Evolutionary conservation across 1,284 basidiomycete genomes (phyloP), one percentile per base, ranked within the genome.

Genomic region (Vanrija sp.): DNA sequence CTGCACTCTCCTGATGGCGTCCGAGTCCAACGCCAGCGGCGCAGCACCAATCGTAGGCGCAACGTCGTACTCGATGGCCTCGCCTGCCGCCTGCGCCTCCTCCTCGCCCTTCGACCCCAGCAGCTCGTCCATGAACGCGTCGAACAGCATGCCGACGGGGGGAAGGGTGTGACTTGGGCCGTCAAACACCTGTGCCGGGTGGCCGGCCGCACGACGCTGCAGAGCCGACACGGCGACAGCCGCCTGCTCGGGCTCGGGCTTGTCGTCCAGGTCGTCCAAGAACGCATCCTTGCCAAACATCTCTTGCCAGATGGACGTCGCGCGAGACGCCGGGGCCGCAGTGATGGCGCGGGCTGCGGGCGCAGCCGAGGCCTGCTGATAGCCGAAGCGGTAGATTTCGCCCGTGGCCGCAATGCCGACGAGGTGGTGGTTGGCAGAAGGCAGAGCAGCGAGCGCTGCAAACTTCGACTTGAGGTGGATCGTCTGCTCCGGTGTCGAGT

Each of bases 91-190:
- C 14, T 49, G 28, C n/a, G 28, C 52, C n/a, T 28, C 48, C 19
- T 43, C 49, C 16, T 50, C 59, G 15, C 42, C 40, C 16, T 49
- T 46, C n/a, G 59, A 50, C 16, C 54, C 63, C 29, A 94, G 77
- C 67, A 91, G 83, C 47, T 82, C 79, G 45, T 81, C 80, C 66
- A 94, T 82, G 64, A 93, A 78, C 16, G 85, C 78, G 38, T 88
- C 85, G 70, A 89, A 94, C 43, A 95, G 74, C 48, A 81, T 78
- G 48, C 86, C 82, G 54, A 93, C 78, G 5, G 91, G 85, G 15
- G 91, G 91, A 65, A 90, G 81, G 47, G 91, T 81, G 76, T 93
- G 88, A 28, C 87, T 83, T 5, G 91, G 87, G 3, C 82, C 83
- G 59, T 86, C 83, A 67, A 92, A 88, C 44, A 86, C 76, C 54